phyloP scores from a whole-genome alignment of 1,284 basidiomycete genomes.

The Bondarzewia mesenterica region DNA sequence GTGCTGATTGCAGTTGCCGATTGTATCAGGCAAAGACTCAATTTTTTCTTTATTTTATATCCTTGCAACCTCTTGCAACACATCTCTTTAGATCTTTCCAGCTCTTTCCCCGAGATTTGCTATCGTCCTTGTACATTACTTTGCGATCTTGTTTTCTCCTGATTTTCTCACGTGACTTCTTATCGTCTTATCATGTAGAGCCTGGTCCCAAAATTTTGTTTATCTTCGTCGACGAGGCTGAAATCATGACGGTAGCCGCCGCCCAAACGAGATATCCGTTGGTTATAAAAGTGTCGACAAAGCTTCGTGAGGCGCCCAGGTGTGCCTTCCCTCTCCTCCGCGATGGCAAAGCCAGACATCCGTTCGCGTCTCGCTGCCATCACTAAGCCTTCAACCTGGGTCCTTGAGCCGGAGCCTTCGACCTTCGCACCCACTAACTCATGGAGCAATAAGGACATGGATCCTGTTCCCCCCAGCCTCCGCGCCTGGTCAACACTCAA shows the following conservation, averaged over 20 bases:
- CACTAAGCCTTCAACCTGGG: slow-evolving; percentile 28
- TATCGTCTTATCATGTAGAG: not conserved
- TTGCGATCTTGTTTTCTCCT: no score
- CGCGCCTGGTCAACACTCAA: slow-evolving; percentile 60
- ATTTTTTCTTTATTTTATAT: no score
- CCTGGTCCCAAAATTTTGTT: no score
- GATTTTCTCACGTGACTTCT: not conserved
- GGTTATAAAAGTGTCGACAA: not conserved
- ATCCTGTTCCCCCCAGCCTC: slow-evolving; percentile 49
- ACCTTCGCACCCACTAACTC: slow-evolving; percentile 41
- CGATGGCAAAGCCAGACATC: not conserved
- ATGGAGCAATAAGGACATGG: slow-evolving; percentile 73
- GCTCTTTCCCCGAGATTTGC: no score
- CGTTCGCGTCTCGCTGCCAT: not conserved
- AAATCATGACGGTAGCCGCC: no score
- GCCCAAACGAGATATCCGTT: not conserved
- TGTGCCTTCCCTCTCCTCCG: not conserved
- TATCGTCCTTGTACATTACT: no score
- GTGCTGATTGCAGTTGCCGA: no score
- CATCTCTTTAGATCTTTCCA: no score
- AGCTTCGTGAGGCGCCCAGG: not conserved
- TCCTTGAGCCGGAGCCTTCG: slow-evolving; percentile 37
- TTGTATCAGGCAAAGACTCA: no score
- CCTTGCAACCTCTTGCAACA: no score
- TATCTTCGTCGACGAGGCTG: not conserved